Conservation (phyloP, 257 asterid genomes). For the Solanum sparsipilum region DNA sequence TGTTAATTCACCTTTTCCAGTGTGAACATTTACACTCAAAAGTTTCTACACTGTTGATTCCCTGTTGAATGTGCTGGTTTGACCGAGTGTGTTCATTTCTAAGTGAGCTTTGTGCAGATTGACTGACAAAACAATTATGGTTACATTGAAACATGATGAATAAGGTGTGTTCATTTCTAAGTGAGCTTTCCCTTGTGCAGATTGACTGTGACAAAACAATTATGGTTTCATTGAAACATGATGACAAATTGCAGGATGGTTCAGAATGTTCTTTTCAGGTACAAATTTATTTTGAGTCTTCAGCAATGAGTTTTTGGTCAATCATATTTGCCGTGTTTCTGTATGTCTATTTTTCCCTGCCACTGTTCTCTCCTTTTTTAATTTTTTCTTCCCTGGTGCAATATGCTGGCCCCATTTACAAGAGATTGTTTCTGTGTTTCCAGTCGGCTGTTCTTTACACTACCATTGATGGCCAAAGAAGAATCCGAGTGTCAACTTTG, state of each 20-base stretch:
- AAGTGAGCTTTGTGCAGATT: constrained; percentile 35
- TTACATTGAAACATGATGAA: constrained; percentile 51
- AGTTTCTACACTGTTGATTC: background rate
- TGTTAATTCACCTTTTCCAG: background rate
- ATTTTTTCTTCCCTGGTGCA: background rate
- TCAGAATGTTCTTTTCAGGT: constrained; percentile 97
- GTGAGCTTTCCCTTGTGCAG: constrained; percentile 31
- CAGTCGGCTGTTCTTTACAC: constrained; percentile 99
- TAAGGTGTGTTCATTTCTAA: background rate
- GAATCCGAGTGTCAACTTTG: constrained; percentile 92
- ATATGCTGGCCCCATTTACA: background rate
- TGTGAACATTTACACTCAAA: background rate
- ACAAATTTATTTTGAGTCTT: constrained; percentile 4
- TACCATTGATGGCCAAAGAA: constrained; percentile 86
- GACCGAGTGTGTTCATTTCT: background rate
- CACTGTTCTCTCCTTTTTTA: background rate
- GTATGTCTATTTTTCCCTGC: background rate
- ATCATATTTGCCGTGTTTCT: background rate
- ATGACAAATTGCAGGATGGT: constrained; percentile 96
- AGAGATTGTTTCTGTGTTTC: constrained; percentile 1
- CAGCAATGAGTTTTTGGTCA: background rate
- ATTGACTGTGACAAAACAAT: constrained; percentile 95
- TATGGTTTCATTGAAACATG: constrained; percentile 89
- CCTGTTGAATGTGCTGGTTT: background rate
- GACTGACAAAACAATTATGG: constrained; percentile 97